These are phyloP conservation scores for Pseudocercospora macadamiae DNA, from an alignment of 2,329 filamentous ascomycete species.

Conservation along the genomic window DNA sequence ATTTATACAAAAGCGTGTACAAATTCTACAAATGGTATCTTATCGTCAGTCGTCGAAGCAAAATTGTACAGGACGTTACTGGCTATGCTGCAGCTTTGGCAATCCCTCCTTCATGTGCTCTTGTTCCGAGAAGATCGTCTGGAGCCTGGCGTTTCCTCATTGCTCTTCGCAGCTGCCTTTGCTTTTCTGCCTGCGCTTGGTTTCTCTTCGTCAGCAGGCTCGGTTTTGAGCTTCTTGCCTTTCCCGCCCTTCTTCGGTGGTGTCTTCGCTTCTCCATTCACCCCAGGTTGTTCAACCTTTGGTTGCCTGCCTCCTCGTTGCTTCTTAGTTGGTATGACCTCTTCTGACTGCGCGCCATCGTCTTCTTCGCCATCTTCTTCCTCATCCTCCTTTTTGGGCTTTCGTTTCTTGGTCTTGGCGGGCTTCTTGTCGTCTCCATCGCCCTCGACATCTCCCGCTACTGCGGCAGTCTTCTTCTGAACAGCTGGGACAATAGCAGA, in stretches of 20 bases:
- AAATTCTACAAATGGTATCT: neutral
- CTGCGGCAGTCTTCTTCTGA: constrained; percentile 77
- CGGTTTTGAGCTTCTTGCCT: constrained; percentile 19
- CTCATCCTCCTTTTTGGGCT: constrained; percentile 28
- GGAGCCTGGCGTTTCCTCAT: constrained; percentile 25
- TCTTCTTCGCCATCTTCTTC: constrained; percentile 31
- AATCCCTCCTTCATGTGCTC: neutral
- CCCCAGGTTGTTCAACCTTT: constrained; percentile 9
- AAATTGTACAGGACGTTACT: neutral
- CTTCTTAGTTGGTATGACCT: constrained; percentile 30
- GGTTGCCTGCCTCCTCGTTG: constrained; percentile 16
- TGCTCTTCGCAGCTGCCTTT: constrained; percentile 25
- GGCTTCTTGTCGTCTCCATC: constrained; percentile 28
- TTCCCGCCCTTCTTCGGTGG: constrained; percentile 14
- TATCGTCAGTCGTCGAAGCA: neutral
- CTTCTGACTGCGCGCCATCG: constrained; percentile 25
- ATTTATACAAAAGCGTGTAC: neutral
- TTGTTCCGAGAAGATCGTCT: constrained; percentile 29
- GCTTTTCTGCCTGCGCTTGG: constrained; percentile 8
- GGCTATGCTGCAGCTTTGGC: neutral
- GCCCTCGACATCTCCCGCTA: constrained; percentile 52
- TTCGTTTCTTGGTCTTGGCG: constrained; percentile 41
- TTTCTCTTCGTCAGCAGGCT: constrained; percentile 13
- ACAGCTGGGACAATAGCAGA: constrained; percentile 83
- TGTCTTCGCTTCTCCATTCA: constrained; percentile 10